Percentiles rank a stretch among this genome's conserved stretches.
Conservation (phyloP, 2,329 filamentous ascomycete species). For the Sphaerostilbella broomeana region DNA sequence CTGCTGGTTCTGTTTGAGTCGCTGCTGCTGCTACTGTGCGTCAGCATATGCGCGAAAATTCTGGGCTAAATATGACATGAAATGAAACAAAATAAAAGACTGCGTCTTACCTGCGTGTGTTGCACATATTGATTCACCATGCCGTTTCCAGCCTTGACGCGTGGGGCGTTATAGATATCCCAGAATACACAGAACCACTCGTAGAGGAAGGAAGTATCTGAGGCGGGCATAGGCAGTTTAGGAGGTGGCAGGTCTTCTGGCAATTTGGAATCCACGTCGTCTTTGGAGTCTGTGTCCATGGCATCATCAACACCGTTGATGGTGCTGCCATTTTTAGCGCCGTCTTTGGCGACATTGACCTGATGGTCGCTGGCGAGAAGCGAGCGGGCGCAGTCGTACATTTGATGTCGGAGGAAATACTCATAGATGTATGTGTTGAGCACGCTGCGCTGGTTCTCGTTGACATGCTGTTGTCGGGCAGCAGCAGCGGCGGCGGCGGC, state of each 20-base stretch:
- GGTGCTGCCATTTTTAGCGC: conserved; percentile 61
- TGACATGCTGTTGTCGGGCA: conserved; percentile 35
- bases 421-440: conserved; percentile 89
- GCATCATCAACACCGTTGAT: conserved; percentile 65
- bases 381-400: conserved; percentile 75
- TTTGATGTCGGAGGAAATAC: conserved; percentile 79
- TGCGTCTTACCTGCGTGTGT: conserved; percentile 67
- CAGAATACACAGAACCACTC: conserved; percentile 98
- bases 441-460: conserved; percentile 45
- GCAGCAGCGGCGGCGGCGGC: conserved; percentile 26
- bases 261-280: conserved; percentile 65
- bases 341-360: conserved; percentile 62
- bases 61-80: conserved; percentile 10
- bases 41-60: neutral
- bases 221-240: conserved; percentile 56
- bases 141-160: conserved; percentile 57
- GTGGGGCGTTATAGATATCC: conserved; percentile 86
- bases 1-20: conserved; percentile 67
- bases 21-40: conserved; percentile 53
- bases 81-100: conserved; percentile 6
- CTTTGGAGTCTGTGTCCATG: conserved; percentile 80
- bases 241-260: conserved; percentile 75
- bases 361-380: conserved; percentile 61
- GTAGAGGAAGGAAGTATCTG: conserved; percentile 78
- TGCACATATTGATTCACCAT: conserved; percentile 69